phyloP scores from a whole-genome alignment of 2,329 filamentous ascomycete species.

The Cladophialophora bantiana region DNA sequence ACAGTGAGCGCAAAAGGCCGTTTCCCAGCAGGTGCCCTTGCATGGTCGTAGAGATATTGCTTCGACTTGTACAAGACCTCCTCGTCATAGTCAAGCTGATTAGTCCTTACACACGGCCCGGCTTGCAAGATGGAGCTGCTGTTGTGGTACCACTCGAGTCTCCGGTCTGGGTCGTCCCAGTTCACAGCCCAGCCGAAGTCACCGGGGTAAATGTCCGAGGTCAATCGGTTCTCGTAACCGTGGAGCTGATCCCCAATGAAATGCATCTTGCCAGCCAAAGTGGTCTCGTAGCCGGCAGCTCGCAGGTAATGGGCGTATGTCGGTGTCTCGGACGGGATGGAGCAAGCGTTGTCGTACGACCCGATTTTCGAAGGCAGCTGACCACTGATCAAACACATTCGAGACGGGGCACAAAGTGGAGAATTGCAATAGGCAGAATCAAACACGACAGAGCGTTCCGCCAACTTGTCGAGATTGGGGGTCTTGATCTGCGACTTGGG shows the following conservation, averaged over 20 bases:
- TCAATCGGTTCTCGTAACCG: conserved; percentile 89
- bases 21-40: conserved; percentile 73
- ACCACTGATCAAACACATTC: conserved; percentile 93
- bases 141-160: conserved; percentile 96
- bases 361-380: conserved; percentile 90
- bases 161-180: conserved; percentile 82
- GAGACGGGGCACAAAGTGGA: conserved; percentile 87
- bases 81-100: conserved; percentile 95
- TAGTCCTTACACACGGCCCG: conserved; percentile 85
- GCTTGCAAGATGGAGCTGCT: conserved; percentile 92
- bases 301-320: conserved; percentile 94
- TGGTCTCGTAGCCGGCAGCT: conserved; percentile 84
- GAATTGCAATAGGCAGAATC: conserved; percentile 94
- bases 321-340: conserved; percentile 81
- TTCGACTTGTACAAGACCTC: conserved; percentile 92
- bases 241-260: conserved; percentile 95
- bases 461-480: conserved; percentile 84
- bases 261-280: conserved; percentile 95
- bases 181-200: conserved; percentile 95
- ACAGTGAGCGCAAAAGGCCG: conserved; percentile 89
- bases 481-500: conserved; percentile 88
- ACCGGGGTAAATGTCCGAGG: conserved; percentile 93
- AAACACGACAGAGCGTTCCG: conserved; percentile 83
- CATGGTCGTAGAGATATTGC: conserved; percentile 89
- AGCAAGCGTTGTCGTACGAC: conserved; percentile 88